phyloP scores from a whole-genome alignment of 768 basidiomycete genomes.

The Fomitopsis serialis region DNA sequence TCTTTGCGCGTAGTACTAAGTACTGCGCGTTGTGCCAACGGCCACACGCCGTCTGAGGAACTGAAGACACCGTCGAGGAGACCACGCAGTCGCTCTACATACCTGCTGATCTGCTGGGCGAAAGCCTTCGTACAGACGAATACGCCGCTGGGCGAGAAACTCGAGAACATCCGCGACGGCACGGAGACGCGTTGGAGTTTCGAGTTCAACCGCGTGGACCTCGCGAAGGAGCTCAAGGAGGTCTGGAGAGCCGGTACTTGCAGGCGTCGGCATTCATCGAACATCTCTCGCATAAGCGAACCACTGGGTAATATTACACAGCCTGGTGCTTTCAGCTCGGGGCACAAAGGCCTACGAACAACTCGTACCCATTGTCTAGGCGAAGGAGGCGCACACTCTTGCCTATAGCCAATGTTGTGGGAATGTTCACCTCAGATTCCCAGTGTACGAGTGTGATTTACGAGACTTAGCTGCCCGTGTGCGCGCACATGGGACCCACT shows the following conservation, averaged over 20 bases:
- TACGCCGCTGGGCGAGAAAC: constrained; percentile 87
- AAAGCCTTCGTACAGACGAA: constrained; percentile 95
- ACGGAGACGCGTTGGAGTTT: constrained; percentile 96
- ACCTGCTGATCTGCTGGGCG: constrained; percentile 98
- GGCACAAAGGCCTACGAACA: too few species aligned
- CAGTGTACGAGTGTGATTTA: too few species aligned
- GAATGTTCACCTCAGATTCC: too few species aligned
- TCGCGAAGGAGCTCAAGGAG: constrained; percentile 87
- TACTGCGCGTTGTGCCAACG: constrained; percentile 93
- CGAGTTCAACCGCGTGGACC: constrained; percentile 94
- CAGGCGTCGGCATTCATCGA: constrained; percentile 22
- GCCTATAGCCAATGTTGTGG: constrained; percentile 68
- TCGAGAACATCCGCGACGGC: constrained; percentile 92
- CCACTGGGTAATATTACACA: too few species aligned
- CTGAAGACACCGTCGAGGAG: constrained; percentile 99
- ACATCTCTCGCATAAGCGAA: too few species aligned
- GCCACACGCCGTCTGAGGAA: constrained; percentile 95
- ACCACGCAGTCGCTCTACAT: constrained; percentile 99
- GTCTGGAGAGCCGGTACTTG: constrained; percentile 97
- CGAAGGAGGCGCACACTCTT: constrained; percentile 86
- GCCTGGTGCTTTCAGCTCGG: too few species aligned
- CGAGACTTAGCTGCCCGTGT: too few species aligned
- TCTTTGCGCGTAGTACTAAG: constrained; percentile 99
- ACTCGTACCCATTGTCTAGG: too few species aligned
- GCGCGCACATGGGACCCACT: too few species aligned